These are phyloP conservation scores for Salix viminalis DNA, from an alignment of 345 rosid species.

Conservation along the genomic window DNA sequence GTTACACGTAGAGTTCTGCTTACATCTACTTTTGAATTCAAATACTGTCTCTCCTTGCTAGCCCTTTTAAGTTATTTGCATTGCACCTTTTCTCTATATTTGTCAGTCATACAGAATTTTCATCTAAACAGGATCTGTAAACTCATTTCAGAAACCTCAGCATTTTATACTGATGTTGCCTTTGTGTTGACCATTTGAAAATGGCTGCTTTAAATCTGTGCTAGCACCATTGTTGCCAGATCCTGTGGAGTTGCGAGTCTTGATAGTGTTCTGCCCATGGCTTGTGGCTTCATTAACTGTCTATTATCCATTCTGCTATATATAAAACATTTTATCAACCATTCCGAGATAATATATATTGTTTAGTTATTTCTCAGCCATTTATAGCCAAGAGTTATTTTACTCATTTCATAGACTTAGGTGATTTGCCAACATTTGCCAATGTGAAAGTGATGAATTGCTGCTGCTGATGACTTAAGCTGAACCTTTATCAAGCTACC, in stretches of 20 bases:
- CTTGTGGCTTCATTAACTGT: neutral
- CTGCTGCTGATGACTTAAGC: neutral
- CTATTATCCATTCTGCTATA: neutral
- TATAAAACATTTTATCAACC: neutral
- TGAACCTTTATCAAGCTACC: neutral
- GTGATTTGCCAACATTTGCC: neutral
- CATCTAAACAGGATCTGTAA: neutral
- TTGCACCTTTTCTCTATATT: neutral
- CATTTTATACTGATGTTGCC: neutral
- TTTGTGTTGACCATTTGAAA: neutral
- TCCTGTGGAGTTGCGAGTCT: neutral
- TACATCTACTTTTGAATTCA: neutral
- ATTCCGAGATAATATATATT: neutral
- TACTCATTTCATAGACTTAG: neutral
- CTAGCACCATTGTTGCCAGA: neutral
- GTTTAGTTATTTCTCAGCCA: neutral
- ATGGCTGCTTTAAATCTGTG: neutral
- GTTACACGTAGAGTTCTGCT: too few species aligned
- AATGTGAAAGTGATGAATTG: neutral
- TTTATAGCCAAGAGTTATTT: neutral
- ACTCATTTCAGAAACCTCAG: neutral
- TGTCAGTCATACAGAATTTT: neutral
- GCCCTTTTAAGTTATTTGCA: neutral
- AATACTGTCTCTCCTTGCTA: slow-evolving; percentile 7
- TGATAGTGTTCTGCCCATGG: neutral